Evolutionary conservation across 768 basidiomycete genomes (phyloP).

Genomic region (Lepiota brunneoincarnata): DNA sequence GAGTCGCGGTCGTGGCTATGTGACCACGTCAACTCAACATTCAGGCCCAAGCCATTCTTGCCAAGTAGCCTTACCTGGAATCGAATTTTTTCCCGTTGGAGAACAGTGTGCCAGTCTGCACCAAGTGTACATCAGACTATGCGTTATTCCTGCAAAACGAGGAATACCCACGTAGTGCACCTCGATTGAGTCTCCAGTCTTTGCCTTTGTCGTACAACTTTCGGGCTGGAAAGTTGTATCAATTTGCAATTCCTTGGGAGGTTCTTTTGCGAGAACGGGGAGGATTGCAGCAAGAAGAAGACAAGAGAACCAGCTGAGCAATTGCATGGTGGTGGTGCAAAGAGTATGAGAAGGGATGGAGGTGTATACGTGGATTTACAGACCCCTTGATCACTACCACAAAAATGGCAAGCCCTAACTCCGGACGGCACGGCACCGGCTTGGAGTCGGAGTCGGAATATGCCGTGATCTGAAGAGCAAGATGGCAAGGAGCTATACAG

Average conservation of each 20-base stretch:
- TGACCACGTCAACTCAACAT: not conserved
- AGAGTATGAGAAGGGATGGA: not conserved
- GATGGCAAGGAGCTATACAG: slow-evolving; percentile 36
- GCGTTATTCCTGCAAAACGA: not conserved
- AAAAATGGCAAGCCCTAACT: not conserved
- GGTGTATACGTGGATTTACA: not conserved
- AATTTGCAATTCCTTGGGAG: slow-evolving; percentile 56
- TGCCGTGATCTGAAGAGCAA: not conserved
- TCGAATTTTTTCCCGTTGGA: slow-evolving; percentile 83
- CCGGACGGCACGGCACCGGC: not conserved
- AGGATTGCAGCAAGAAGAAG: slow-evolving; percentile 41
- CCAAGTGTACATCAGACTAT: not conserved
- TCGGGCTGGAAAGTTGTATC: slow-evolving; percentile 60
- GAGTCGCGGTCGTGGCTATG: slow-evolving; percentile 52
- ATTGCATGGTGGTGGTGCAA: slow-evolving; percentile 44
- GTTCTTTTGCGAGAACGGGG: slow-evolving; percentile 36
- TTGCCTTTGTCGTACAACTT: slow-evolving; percentile 51
- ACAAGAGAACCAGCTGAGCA: slow-evolving; percentile 45
- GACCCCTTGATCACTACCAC: not conserved
- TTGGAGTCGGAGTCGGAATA: not conserved
- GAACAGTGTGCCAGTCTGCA: slow-evolving; percentile 78
- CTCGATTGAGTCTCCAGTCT: slow-evolving; percentile 59
- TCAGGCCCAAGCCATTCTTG: not conserved
- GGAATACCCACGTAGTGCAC: slow-evolving; percentile 69
- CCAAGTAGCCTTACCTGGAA: slow-evolving; percentile 60